These are phyloP conservation scores for Plasmopara viticola DNA, from an alignment of 352 stramenopile species.

Conservation along the genomic window DNA sequence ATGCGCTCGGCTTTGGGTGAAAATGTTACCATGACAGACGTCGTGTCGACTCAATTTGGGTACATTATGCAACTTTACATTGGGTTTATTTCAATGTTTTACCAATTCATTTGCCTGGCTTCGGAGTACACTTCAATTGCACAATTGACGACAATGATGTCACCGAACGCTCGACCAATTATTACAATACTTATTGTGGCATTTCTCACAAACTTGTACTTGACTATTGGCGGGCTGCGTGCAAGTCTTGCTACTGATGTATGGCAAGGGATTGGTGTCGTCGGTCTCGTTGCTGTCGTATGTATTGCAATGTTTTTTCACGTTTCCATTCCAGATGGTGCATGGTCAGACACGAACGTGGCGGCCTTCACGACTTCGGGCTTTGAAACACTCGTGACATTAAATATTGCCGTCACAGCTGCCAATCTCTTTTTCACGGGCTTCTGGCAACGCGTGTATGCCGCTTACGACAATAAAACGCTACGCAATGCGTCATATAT, in stretches of 20 bases:
- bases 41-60: conserved; percentile 48
- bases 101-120: conserved; percentile 76
- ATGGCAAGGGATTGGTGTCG: conserved; percentile 61
- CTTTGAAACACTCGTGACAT: conserved; percentile 69
- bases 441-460: conserved; percentile 75
- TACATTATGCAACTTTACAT: conserved; percentile 65
- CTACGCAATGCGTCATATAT: conserved; percentile 39
- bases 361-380: conserved; percentile 52
- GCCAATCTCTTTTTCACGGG: conserved; percentile 76
- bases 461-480: conserved; percentile 47
- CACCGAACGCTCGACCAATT: conserved; percentile 37
- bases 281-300: conserved; percentile 49
- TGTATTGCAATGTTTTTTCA: conserved; percentile 55
- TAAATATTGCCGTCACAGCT: conserved; percentile 55
- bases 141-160: conserved; percentile 42
- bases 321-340: conserved; percentile 43
- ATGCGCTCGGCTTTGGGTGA: conserved; percentile 54
- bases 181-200: conserved; percentile 50
- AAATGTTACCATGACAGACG: conserved; percentile 69
- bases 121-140: conserved; percentile 67
- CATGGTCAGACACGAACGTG: conserved; percentile 46
- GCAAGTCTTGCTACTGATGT: conserved; percentile 71
- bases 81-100: conserved; percentile 61
- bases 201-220: conserved; percentile 67
- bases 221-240: conserved; percentile 62